Conservation (phyloP, 148 eudicot genomes). For the Amaranthus cruentus region DNA sequence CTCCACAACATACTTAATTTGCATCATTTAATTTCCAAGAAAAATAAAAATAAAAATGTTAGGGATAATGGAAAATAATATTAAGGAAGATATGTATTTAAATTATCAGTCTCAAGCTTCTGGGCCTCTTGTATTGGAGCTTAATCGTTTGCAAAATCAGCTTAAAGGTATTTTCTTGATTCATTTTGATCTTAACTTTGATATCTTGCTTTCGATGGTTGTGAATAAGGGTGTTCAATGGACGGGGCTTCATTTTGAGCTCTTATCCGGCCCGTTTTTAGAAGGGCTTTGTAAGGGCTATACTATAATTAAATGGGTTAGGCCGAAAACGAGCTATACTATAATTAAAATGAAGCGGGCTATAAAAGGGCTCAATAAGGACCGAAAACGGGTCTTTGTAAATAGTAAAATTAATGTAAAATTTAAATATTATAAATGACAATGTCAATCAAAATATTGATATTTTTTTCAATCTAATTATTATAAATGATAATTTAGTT, state of each 20-base stretch:
- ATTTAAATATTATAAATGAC: no score
- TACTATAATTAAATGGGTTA: no score
- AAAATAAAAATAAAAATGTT: slow-evolving; percentile 20
- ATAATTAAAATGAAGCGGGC: no score
- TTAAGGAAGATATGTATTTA: slow-evolving; percentile 28
- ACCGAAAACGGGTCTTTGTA: no score
- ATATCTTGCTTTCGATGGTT: not conserved
- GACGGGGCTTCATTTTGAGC: not conserved
- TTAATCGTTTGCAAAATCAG: slow-evolving; percentile 56
- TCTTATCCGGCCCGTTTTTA: no score
- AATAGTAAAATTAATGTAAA: not conserved
- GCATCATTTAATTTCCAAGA: not conserved
- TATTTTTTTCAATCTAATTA: no score
- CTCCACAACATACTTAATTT: not conserved
- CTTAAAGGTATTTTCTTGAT: slow-evolving; percentile 28
- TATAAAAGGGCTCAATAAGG: no score
- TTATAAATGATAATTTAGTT: no score
- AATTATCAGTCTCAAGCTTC: slow-evolving; percentile 36
- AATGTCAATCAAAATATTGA: no score
- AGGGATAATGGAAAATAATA: not conserved
- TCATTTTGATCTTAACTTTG: not conserved
- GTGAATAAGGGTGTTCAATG: not conserved
- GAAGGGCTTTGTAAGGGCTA: no score
- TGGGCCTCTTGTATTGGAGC: slow-evolving; percentile 65
- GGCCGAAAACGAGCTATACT: no score